Evolutionary conservation across 768 basidiomycete species (phyloP).

Genomic region (Mycena metata): DNA sequence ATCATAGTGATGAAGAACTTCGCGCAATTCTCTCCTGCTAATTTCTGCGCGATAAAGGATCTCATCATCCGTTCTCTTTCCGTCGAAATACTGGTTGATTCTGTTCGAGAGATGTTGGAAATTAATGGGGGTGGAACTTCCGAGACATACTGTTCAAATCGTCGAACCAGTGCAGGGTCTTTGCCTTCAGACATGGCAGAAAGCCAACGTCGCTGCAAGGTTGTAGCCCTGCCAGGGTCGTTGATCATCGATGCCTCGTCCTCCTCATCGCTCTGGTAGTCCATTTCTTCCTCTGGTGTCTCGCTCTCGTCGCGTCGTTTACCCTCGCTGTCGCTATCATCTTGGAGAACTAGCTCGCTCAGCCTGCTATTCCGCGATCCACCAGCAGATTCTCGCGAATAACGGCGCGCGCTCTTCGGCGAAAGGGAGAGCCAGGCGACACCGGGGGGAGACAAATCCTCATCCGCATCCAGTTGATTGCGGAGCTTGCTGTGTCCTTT

Average conservation of each 20-base stretch:
- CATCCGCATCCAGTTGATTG: conserved; percentile 39
- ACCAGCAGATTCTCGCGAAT: conserved; percentile 60
- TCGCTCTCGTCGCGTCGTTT: conserved; percentile 40
- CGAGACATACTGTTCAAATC: conserved; percentile 81
- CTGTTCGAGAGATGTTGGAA: conserved; percentile 60
- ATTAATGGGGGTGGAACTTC: not conserved
- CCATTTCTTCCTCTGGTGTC: conserved; percentile 51
- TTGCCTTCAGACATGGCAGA: conserved; percentile 92
- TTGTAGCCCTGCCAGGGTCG: conserved; percentile 86
- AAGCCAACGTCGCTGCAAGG: conserved; percentile 85
- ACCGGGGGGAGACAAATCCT: conserved; percentile 39
- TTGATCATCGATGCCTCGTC: conserved; percentile 76
- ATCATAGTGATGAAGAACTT: conserved; percentile 87
- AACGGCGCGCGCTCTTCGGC: conserved; percentile 64
- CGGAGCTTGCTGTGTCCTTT: conserved; percentile 40
- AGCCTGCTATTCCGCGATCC: conserved; percentile 59
- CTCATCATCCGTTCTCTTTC: conserved; percentile 92
- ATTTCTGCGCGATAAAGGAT: conserved; percentile 93
- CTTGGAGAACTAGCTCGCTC: conserved; percentile 55
- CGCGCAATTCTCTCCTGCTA: conserved; percentile 84
- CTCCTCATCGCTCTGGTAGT: conserved; percentile 61
- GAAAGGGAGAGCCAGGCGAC: conserved; percentile 68
- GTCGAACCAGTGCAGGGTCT: conserved; percentile 73
- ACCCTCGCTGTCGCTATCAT: conserved; percentile 45
- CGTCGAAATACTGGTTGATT: conserved; percentile 94